Evolutionary conservation across 2,329 filamentous ascomycete species (phyloP).

Genomic region (Ceratocystis variospora): DNA sequence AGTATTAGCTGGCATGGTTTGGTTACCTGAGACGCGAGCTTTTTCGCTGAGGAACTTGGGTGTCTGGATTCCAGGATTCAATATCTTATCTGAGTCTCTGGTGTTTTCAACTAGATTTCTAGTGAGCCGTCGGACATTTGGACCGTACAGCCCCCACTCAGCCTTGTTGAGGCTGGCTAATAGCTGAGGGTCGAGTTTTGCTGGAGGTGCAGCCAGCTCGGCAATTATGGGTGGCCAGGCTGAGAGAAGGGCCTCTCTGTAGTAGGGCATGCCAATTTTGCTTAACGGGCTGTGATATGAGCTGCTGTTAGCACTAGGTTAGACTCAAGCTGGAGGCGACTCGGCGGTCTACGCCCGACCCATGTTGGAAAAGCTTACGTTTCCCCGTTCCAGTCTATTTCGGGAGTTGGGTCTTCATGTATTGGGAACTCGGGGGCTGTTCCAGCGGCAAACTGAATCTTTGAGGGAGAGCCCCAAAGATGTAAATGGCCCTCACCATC

Average conservation of each 20-base stretch:
- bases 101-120: conserved; percentile 78
- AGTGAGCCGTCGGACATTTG: conserved; percentile 56
- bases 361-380: conserved; percentile 38
- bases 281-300: conserved; percentile 52
- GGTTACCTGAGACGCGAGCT: conserved; percentile 50
- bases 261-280: conserved; percentile 81
- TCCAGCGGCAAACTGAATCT: conserved; percentile 76
- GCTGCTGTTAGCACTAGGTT: conserved; percentile 18
- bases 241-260: conserved; percentile 74
- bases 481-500: conserved; percentile 69
- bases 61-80: conserved; percentile 49
- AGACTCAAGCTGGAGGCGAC: neutral
- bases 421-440: conserved; percentile 68
- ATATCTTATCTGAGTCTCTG: conserved; percentile 45
- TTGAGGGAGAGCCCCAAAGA: conserved; percentile 76
- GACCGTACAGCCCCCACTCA: conserved; percentile 66
- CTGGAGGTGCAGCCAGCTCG: conserved; percentile 71
- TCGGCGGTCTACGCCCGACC: neutral
- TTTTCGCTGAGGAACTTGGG: conserved; percentile 95
- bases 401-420: conserved; percentile 41
- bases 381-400: conserved; percentile 57
- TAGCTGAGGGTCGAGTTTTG: conserved; percentile 58
- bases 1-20: conserved; percentile 29
- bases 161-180: conserved; percentile 53
- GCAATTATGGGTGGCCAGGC: conserved; percentile 80